Evolutionary conservation across 2,329 filamentous ascomycete genomes (phyloP), one percentile per base, ranked within the genome.

Genomic region (Endocalyx cinctus): DNA sequence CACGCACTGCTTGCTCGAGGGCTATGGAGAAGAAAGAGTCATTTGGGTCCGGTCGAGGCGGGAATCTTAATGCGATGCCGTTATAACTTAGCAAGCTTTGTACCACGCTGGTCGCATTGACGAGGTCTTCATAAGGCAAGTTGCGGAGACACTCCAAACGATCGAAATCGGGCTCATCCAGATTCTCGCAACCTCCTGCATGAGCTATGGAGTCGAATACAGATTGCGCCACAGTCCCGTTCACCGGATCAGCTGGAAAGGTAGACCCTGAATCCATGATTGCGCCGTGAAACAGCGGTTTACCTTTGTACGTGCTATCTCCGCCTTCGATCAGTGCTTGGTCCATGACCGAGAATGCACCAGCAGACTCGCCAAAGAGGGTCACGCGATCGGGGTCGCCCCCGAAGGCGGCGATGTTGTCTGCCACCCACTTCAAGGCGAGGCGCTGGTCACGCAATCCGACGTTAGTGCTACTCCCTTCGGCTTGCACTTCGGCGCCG

Each of bases 351-450:
- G 76, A 81, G 33, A 82, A 79, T 2, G 69, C 57, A 2, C 74
- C 74, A 0, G 74, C 72, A 1, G 65, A 70, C 50, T 82, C 72
- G 4, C 80, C 79, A 72, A 74, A 82, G 31, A 83, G 74, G 0
- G 78, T 82, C 5, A 83, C 77, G 42, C 75, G 77, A 4, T 62
- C 58, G 0, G 79, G 74, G 45, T 84, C 79, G 3, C 80, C 81
- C 3, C 81, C 81, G 51, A 84, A 85, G 1, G 69, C 61, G 0
- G 63, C 70, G 37, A 84, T 81, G 45, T 83, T 79, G 40, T 80
- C 74, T 4, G 74, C 69, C 0, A 79, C 67, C 79, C 79, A 84
- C 39, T 81, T 47, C 13, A 84, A 56, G 0, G 69, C 77, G 7
- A 77, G 57, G 16, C 75, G 60, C 48, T 82, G 77, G 43, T 84